phyloP scores from a whole-genome alignment of 345 rosid genomes.

The Fremontodendron californicum region DNA sequence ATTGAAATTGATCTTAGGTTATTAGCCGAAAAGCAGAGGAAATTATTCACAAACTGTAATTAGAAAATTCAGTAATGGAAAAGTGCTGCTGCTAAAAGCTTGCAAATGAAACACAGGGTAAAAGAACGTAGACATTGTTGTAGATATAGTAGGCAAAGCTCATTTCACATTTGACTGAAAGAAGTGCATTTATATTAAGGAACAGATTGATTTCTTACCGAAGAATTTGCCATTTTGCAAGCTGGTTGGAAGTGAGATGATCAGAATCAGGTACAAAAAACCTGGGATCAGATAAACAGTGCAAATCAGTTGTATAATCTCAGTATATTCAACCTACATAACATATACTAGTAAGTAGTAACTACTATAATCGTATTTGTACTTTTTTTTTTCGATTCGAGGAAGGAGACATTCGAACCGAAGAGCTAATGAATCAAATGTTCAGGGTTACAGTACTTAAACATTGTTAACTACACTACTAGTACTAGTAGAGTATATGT shows the following conservation, averaged over 20 bases:
- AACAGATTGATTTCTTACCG: background rate
- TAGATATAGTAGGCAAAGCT: background rate
- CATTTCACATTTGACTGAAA: background rate
- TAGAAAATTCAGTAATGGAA: background rate
- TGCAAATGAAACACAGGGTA: background rate
- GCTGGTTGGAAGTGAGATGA: background rate
- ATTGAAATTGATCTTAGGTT: background rate
- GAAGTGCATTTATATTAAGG: background rate
- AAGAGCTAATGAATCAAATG: background rate
- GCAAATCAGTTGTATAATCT: background rate
- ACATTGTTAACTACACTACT: background rate
- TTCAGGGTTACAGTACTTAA: background rate
- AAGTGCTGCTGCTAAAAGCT: background rate
- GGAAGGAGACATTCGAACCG: no score
- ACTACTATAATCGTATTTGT: background rate
- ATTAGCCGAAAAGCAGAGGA: background rate
- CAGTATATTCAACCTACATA: background rate
- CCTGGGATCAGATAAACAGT: background rate
- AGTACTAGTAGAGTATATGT: background rate
- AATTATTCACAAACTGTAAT: background rate
- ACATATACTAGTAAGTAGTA: no score
- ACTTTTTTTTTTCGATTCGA: no score
- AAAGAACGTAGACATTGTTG: background rate
- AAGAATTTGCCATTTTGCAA: conserved; percentile 8
- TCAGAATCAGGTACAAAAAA: background rate